These are phyloP conservation scores for Xanthoconium separans DNA, from an alignment of 1,284 basidiomycete genomes.

Conservation along the genomic window DNA sequence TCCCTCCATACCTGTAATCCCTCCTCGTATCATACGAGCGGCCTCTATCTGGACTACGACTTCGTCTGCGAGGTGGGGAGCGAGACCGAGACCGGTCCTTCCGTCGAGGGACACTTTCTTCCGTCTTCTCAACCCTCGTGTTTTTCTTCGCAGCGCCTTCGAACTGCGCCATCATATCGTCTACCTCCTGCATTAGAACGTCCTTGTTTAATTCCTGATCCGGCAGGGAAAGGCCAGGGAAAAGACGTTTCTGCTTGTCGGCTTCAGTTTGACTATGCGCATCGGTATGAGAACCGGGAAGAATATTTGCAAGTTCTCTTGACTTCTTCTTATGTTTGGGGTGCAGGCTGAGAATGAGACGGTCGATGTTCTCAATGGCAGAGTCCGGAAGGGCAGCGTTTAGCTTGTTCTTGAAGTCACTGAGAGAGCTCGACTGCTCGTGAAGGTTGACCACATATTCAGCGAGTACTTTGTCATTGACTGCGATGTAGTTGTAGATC, in stretches of 20 bases:
- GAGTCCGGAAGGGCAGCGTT: conserved; percentile 85
- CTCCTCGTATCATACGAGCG: conserved; percentile 46
- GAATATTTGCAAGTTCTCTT: conserved; percentile 43
- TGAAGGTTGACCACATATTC: conserved; percentile 96
- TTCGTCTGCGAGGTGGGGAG: conserved; percentile 48
- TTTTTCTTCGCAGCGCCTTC: conserved; percentile 68
- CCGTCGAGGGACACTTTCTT: conserved; percentile 60
- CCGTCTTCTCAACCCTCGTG: conserved; percentile 43
- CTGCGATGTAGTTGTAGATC: conserved; percentile 80
- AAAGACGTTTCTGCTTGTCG: conserved; percentile 81
- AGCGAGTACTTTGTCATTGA: conserved; percentile 89
- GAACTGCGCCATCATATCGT: conserved; percentile 82
- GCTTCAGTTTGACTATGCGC: conserved; percentile 49
- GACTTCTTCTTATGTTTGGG: conserved; percentile 91
- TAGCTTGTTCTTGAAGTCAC: conserved; percentile 83
- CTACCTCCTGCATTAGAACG: conserved; percentile 75
- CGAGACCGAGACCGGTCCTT: conserved; percentile 45
- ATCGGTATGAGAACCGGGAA: conserved; percentile 35
- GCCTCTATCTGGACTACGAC: conserved; percentile 54
- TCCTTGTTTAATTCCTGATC: conserved; percentile 73
- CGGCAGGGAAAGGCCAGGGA: conserved; percentile 88
- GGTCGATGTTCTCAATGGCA: conserved; percentile 90
- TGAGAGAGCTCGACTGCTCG: conserved; percentile 73
- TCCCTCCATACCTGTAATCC: conserved; percentile 38
- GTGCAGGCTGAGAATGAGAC: conserved; percentile 92